phyloP scores from a whole-genome alignment of 345 rosid genomes.

The Brassica cretica region DNA sequence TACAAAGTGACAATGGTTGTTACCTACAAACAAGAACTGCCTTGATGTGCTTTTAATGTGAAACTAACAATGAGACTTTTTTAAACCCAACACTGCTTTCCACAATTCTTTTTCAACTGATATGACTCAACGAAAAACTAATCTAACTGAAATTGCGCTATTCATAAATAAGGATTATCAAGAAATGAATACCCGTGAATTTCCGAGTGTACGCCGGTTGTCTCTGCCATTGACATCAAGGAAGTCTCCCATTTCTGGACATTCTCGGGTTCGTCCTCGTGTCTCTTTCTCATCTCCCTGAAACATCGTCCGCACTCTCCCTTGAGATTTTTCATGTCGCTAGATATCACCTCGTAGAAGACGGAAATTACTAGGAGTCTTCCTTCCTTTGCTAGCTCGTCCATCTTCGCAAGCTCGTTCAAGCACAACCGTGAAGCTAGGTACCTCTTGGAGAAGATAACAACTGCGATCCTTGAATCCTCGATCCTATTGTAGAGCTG shows the following conservation, averaged over 20 bases:
- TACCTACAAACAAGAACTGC: neutral
- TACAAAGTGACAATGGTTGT: neutral
- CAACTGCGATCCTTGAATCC: slow-evolving; percentile 10
- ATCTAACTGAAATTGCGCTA: neutral
- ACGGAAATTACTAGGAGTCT: slow-evolving; percentile 18
- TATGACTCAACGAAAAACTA: neutral
- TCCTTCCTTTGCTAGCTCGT: slow-evolving; percentile 18
- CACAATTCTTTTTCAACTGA: neutral
- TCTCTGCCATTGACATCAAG: neutral
- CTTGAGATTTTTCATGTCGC: slow-evolving; percentile 1
- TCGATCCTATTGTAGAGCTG: neutral
- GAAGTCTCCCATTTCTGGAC: slow-evolving; percentile 15
- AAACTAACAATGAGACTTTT: neutral
- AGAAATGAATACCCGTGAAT: neutral
- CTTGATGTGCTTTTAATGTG: neutral
- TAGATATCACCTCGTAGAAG: slow-evolving; percentile 1
- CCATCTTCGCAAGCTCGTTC: slow-evolving; percentile 20
- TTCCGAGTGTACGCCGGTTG: neutral
- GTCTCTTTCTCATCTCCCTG: neutral
- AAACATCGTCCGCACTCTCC: neutral
- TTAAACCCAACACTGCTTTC: neutral
- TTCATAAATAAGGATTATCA: neutral
- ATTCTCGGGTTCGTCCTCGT: neutral
- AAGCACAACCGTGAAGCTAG: neutral
- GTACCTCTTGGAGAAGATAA: slow-evolving; percentile 10